Base-by-base conservation (phyloP, 2,329 filamentous ascomycete species). In the Talaromyces verruculosus region DNA sequence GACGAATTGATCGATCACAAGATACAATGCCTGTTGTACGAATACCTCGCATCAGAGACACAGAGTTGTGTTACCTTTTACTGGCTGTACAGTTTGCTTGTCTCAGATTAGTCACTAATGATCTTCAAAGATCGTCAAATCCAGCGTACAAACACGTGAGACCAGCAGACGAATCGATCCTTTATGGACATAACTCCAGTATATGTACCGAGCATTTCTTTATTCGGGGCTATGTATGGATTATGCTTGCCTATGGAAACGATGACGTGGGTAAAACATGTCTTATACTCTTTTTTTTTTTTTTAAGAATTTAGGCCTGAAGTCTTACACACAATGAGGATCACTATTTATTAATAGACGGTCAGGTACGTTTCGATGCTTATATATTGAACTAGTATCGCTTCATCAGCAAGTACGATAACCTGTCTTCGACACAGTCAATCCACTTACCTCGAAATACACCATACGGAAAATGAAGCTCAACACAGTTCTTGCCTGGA, bases 51-150 rank as follows among this genome's bases (percentile, higher is more conserved):
- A 53, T 30, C 25, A 53, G 49, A 30, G 6, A 51, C 13, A 0
- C 22, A 28, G 22, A 51, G 13, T 51, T 51, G 47, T 43, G 17
- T 3, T n/a, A 43, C 17, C 41, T n/a, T 30, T 25, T 17, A 49
- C 28, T 51, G 47, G 22, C 13, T 30, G 25, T 15, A 25, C 11
- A 2, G 8, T 30, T 30, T 37, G 51, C 30, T 55, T 35, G 51
- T 55, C 51, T 55, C 8, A 55, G 30, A 55, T 55, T 37, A 37
- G 51, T 19, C 30, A 19, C 47, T 17, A 19, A 19, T 53, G 49
- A 53, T 33, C 49, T 35, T 55, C 51, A 55, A 35, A 11, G 51
- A 55, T 55, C 51, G n/a, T 55, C 30, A 53, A 35, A n/a, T 11
- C 25, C 17, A n/a, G 49, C 15, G 6, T n/a, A 33, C 25, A 51